Evolutionary conservation across 1,284 basidiomycete species (phyloP).

Genomic region (Fomitopsis palustris): DNA sequence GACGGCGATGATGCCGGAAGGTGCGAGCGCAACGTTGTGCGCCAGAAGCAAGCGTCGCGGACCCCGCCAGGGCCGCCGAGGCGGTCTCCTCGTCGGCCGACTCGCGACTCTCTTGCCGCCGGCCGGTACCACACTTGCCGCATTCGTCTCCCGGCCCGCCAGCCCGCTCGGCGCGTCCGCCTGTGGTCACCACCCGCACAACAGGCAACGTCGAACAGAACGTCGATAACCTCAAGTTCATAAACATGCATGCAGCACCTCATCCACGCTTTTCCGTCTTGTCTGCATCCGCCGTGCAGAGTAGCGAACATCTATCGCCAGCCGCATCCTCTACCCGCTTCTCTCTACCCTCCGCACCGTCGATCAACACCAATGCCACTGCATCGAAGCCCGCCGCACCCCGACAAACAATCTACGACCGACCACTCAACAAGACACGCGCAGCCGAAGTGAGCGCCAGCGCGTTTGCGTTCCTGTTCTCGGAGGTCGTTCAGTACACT

Average conservation of each 20-base stretch:
- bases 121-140: background rate
- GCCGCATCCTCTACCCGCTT: slow-evolving; percentile 61
- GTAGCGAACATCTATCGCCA: slow-evolving; percentile 61
- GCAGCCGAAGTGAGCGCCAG: slow-evolving; percentile 77
- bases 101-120: background rate
- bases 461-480: slow-evolving; percentile 87
- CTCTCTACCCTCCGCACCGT: slow-evolving; percentile 58
- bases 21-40: background rate
- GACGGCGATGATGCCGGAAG: background rate
- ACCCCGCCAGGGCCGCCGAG: background rate
- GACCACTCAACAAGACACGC: slow-evolving; percentile 81
- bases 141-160: background rate
- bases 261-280: slow-evolving; percentile 69
- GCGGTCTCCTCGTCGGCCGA: background rate
- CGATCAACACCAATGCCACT: slow-evolving; percentile 38
- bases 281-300: slow-evolving; percentile 61
- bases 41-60: background rate
- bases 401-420: slow-evolving; percentile 78
- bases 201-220: too few species aligned
- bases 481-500: slow-evolving; percentile 91
- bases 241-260: slow-evolving; percentile 21
- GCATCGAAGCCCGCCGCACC: slow-evolving; percentile 39
- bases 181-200: background rate
- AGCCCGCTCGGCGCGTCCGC: background rate
- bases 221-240: background rate